Conservation (phyloP, 2,329 filamentous ascomycete species). For the Dryadomyces quercus-mongolicae region DNA sequence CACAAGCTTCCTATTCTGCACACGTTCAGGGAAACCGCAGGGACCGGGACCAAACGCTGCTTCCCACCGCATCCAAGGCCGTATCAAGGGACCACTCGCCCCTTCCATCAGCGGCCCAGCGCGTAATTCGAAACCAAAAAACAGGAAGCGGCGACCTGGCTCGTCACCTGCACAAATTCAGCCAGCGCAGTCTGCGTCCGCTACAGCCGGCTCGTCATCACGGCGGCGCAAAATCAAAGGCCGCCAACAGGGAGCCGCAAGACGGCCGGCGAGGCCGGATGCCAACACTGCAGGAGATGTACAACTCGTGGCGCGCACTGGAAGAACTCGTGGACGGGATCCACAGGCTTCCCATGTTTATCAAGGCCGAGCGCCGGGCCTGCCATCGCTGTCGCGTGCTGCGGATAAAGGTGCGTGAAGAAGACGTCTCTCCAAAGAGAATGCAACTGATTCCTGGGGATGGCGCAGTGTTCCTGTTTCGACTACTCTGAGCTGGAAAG, state of each 20-base stretch:
- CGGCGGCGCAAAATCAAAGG: background rate
- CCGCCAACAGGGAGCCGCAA: background rate
- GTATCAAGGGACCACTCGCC: background rate
- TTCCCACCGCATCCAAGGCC: background rate
- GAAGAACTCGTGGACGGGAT: constrained; percentile 7
- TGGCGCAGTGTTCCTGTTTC: constrained; percentile 11
- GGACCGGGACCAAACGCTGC: background rate
- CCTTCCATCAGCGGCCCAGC: constrained; percentile 2
- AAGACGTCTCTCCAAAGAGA: too few relatives aligned
- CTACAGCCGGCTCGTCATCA: background rate
- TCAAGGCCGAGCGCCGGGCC: constrained; percentile 6
- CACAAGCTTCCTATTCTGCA: background rate
- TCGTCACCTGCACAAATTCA: background rate
- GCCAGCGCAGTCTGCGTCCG: background rate
- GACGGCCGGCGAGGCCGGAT: background rate
- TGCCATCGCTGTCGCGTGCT: constrained; percentile 10
- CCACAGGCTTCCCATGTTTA: constrained; percentile 8
- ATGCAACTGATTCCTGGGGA: too few relatives aligned
- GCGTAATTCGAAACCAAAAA: constrained; percentile 6
- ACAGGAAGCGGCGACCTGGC: background rate
- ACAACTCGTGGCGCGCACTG: constrained; percentile 12
- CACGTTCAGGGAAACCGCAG: background rate
- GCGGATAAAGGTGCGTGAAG: constrained; percentile 1
- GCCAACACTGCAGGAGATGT: constrained; percentile 12
- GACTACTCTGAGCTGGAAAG: constrained; percentile 9